Base-by-base conservation (phyloP, 768 basidiomycete species). In the Auriscalpium orientale region DNA sequence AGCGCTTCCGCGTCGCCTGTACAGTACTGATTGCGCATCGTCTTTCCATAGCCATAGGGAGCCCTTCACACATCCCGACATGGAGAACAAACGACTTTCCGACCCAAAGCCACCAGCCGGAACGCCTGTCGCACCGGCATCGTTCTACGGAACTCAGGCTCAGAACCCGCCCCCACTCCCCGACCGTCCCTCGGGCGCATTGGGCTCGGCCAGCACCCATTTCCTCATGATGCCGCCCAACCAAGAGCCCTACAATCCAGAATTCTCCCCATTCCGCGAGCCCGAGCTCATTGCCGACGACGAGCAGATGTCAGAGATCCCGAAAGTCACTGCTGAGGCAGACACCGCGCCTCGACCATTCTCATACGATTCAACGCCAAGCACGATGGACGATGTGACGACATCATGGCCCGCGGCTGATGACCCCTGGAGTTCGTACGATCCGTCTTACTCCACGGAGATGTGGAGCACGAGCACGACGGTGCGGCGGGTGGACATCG, bases 401-500 rank as follows among this genome's bases (percentile, higher is more conserved):
- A 51, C 51, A 28, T 53, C 56, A 22, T 48, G n/a, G 38, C 38
- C 22, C 18, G 59, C 21, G 49, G 11, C 45, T 65, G 64, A 64
- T 12, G 52, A 12, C 11, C 53, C 59, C 5, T 28, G 28, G 28
- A 28, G 2, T 3, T 28, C 28, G 28, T 28, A 28, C 28, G 18
- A 38, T 18, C 53, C 58, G n/a, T 60, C 54, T 38, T 55, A 55
- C 45, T 38, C 50, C 9, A 4, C 44, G 22, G 55, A 34, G 47
- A 60, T 53, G 20, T 59, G 60, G 56, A 47, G n/a, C 35, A 38
- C 46, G 6, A 56, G 57, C 3, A 45, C 69, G 8, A 57, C 68
- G 7, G 62, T 60, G 16, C 67, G 68, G 45, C 69, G 67, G n/a
- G 66, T 68, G 58, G 68, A 56, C 45, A 86, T 91, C 61, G 80